phyloP scores from a whole-genome alignment of 805 yeast species.

The Candida orba region DNA sequence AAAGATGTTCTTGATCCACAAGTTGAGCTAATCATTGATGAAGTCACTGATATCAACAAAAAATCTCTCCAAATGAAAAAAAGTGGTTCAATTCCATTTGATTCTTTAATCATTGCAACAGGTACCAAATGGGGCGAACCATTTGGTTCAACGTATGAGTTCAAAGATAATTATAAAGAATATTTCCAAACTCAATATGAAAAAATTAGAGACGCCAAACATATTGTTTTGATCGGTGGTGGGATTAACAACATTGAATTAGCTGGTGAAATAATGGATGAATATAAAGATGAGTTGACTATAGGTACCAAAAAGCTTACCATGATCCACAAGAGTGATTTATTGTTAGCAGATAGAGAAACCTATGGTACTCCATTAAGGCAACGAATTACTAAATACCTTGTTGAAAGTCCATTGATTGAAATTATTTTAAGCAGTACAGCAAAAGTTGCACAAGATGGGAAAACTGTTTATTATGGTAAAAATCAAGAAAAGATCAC shows the following conservation, averaged over 20 bases:
- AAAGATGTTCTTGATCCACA: slow-evolving; percentile 13
- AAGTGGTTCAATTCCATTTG: slow-evolving; percentile 12
- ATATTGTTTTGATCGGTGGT: slow-evolving; percentile 28
- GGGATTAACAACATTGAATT: slow-evolving; percentile 27
- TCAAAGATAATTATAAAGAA: slow-evolving; percentile 10
- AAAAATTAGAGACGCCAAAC: slow-evolving; percentile 19
- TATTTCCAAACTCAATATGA: slow-evolving; percentile 13
- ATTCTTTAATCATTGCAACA: slow-evolving; percentile 25
- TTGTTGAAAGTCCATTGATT: slow-evolving; percentile 3
- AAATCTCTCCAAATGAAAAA: slow-evolving; percentile 11
- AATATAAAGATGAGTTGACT: slow-evolving; percentile 13
- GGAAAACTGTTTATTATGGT: slow-evolving; percentile 2
- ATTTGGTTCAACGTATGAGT: slow-evolving; percentile 10
- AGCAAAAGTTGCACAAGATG: slow-evolving; percentile 2
- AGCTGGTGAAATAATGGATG: slow-evolving; percentile 25
- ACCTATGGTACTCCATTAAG: slow-evolving; percentile 8
- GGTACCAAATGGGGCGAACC: slow-evolving; percentile 26
- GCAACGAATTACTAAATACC: slow-evolving; percentile 9
- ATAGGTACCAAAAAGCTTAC: slow-evolving; percentile 12
- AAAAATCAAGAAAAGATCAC: slow-evolving; percentile 10
- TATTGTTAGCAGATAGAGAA: slow-evolving; percentile 10
- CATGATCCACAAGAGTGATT: slow-evolving; percentile 10
- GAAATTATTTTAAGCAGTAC: slow-evolving; percentile 6
- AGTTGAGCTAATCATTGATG: slow-evolving; percentile 18
- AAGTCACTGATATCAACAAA: slow-evolving; percentile 12